Evolutionary conservation across 2,329 filamentous ascomycete genomes (phyloP).

Genomic region (Penicillium sp.): DNA sequence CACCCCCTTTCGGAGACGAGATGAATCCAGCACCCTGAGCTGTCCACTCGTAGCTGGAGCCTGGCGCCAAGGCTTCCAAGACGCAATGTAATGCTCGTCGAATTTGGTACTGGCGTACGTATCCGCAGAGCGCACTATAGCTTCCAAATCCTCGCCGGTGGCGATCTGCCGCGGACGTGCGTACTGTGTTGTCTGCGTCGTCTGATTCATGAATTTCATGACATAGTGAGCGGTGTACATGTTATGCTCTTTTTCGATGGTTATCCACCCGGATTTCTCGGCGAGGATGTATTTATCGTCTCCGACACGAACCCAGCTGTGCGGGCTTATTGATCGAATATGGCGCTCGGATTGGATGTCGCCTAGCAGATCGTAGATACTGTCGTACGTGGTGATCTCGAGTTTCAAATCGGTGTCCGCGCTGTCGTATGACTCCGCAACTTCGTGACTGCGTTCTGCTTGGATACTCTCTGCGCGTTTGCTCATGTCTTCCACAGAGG

Average conservation of each 20-base stretch:
- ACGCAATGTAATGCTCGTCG: conserved; percentile 63
- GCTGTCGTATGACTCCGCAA: conserved; percentile 24
- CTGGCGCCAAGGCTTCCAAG: conserved; percentile 66
- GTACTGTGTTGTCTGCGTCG: conserved; percentile 52
- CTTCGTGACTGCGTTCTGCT: neutral
- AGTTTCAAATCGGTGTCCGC: conserved; percentile 49
- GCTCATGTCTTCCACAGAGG: conserved; percentile 60
- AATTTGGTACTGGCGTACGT: conserved; percentile 69
- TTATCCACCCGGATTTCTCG: conserved; percentile 59
- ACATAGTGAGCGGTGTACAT: conserved; percentile 36
- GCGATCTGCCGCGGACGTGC: conserved; percentile 67
- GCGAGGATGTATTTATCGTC: conserved; percentile 67
- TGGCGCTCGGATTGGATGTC: conserved; percentile 75
- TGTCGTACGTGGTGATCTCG: conserved; percentile 85
- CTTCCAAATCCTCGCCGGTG: conserved; percentile 60
- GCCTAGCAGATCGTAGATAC: conserved; percentile 82
- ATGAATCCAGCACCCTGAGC: conserved; percentile 43
- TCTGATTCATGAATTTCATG: conserved; percentile 27
- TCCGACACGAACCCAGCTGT: conserved; percentile 80
- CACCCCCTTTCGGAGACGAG: conserved; percentile 25
- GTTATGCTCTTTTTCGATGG: conserved; percentile 42
- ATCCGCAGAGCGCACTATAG: conserved; percentile 80
- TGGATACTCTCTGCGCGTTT: conserved; percentile 40
- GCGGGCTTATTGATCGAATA: conserved; percentile 69
- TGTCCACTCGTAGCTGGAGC: conserved; percentile 57